Base-by-base conservation (phyloP, 148 eudicot genomes). In the Amaranthus cruentus region DNA sequence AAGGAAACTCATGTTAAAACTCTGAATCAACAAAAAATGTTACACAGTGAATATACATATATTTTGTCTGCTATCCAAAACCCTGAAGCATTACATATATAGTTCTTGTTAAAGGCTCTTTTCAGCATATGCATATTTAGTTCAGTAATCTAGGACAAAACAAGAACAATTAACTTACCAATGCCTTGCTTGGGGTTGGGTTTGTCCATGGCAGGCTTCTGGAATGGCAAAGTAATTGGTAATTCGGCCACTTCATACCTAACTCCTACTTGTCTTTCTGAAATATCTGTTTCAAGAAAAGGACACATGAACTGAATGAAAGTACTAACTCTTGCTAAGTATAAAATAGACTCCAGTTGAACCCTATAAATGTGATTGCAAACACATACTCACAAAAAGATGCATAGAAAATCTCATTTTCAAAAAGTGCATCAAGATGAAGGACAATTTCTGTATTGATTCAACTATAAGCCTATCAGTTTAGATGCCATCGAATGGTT, bases 181-280 rank as follows among this genome's bases (percentile, higher is more conserved):
- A 94, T 86, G 83, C 98, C 98, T 87, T 91, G 98, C 68, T 87
- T 94, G 7, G 98, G 98, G 75, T 94, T 94, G 77, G 98, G 98
- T 73, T 88, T 94, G 78, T 94, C 98, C 10, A 81, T 81, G 63
- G 85, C 88, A 60, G 98, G 96, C 87, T 94, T 94, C 84, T 87
- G 98, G 67, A 81, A 87, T 61, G 98, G 98, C 74, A 94, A 84
- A 64, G 86, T 79, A 59, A 94, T 77, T 8, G 98, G 98, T 55
- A 88, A 76, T 53, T 91, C 98, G 81, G 88, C 81, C 66, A 91
- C 86, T 73, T 91, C 97, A 61, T 94, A 94, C 80, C 91, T 81
- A 46, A 89, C 98, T 76, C 90, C 88, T 59, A 84, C 73, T 43
- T 77, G 86, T 76, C 86, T 81, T 74, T 89, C 96, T 47, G 90